phyloP scores from a whole-genome alignment of 2,329 filamentous ascomycete genomes.

The Aspergillus sp. region DNA sequence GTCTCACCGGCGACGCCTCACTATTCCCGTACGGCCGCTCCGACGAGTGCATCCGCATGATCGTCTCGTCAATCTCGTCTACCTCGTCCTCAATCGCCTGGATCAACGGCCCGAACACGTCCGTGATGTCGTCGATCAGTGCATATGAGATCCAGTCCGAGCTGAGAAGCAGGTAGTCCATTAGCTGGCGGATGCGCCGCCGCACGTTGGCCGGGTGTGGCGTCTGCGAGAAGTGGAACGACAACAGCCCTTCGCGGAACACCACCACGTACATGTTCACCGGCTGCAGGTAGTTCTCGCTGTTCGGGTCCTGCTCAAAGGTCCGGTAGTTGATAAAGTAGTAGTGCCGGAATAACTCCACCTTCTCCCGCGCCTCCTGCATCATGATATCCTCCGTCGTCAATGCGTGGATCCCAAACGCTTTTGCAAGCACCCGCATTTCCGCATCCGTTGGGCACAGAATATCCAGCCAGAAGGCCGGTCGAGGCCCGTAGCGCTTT shows the following conservation, averaged over 20 bases:
- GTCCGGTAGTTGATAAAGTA: slow-evolving; percentile 98
- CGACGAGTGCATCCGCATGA: slow-evolving; percentile 66
- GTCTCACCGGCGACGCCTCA: slow-evolving; percentile 36
- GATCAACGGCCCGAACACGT: slow-evolving; percentile 87
- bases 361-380: slow-evolving; percentile 94
- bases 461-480: slow-evolving; percentile 95
- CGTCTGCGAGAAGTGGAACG: slow-evolving; percentile 93
- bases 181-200: slow-evolving; percentile 81
- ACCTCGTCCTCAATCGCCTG: slow-evolving; percentile 92
- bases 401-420: slow-evolving; percentile 91
- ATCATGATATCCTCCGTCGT: slow-evolving; percentile 96
- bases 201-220: slow-evolving; percentile 95
- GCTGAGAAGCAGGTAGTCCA: slow-evolving; percentile 84
- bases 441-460: slow-evolving; percentile 84
- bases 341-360: slow-evolving; percentile 93
- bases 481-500: slow-evolving; percentile 64
- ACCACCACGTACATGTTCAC: slow-evolving; percentile 98
- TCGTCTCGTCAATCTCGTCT: slow-evolving; percentile 90
- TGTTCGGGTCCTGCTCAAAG: slow-evolving; percentile 88
- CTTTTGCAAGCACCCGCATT: slow-evolving; percentile 86
- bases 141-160: slow-evolving; percentile 98
- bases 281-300: slow-evolving; percentile 83
- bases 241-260: slow-evolving; percentile 89
- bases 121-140: slow-evolving; percentile 95
- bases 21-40: slow-evolving; percentile 31